Conservation (phyloP, 768 basidiomycete genomes). For the Agaricus blazei region DNA sequence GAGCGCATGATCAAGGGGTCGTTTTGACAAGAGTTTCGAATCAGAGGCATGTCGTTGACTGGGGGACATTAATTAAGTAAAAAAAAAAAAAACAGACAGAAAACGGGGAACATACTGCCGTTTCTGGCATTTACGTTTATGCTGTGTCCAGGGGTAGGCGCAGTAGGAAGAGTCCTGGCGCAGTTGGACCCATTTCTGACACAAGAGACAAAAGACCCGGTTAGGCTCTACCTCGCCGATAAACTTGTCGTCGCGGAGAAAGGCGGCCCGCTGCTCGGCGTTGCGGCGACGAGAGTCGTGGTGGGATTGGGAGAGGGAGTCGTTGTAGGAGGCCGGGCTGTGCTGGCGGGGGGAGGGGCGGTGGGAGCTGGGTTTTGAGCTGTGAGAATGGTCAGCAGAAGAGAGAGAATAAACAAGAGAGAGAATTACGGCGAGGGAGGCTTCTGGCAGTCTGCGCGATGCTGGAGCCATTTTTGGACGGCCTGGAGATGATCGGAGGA, state of each 20-base stretch:
- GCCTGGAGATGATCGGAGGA: conserved; percentile 57
- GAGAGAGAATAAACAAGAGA: not conserved
- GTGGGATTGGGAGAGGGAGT: too few species aligned
- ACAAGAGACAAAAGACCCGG: conserved; percentile 68
- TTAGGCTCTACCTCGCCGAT: conserved; percentile 70
- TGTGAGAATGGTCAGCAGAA: not conserved
- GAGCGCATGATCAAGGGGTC: too few species aligned
- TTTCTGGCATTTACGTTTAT: conserved; percentile 70
- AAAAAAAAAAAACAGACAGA: not conserved
- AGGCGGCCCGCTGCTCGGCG: conserved; percentile 74
- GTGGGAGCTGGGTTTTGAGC: conserved; percentile 15
- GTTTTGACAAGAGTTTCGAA: not conserved
- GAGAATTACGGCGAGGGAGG: conserved; percentile 11
- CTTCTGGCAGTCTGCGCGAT: conserved; percentile 53
- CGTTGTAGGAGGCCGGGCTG: conserved; percentile 37
- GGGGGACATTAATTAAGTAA: not conserved
- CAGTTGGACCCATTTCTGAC: conserved; percentile 80
- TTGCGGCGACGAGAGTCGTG: conserved; percentile 70
- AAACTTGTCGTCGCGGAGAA: conserved; percentile 59
- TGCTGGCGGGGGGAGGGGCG: conserved; percentile 18
- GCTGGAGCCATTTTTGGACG: conserved; percentile 61
- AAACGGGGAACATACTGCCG: conserved; percentile 58
- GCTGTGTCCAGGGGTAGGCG: conserved; percentile 79
- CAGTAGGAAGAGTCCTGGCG: conserved; percentile 76
- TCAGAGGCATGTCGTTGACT: conserved; percentile 56